A percentile compares a stretch with the other conserved stretches of the same genome.
These are phyloP conservation scores for Luvunga scandens DNA, from an alignment of 345 rosid genomes.

Conservation along the genomic window DNA sequence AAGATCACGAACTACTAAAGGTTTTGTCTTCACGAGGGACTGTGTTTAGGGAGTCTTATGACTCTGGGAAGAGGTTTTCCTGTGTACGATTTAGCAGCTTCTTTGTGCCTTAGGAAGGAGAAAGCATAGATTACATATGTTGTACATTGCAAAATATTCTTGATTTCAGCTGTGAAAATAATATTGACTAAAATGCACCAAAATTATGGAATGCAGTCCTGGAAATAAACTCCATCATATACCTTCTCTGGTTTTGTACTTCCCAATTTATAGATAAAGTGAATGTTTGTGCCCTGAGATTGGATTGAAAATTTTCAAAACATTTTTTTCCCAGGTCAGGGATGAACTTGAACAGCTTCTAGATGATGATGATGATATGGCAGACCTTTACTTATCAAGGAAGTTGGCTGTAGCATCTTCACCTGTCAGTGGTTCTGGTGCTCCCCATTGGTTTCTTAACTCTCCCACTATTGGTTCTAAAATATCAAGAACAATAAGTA, in stretches of 20 bases:
- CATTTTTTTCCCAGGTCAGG: slow-evolving; percentile 33
- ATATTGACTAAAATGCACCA: neutral
- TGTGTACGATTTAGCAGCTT: neutral
- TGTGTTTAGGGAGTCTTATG: neutral
- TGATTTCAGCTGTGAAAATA: neutral
- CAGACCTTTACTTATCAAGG: slow-evolving; percentile 54
- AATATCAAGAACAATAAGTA: slow-evolving; percentile 41
- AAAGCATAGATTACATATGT: neutral
- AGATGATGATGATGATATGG: slow-evolving; percentile 61
- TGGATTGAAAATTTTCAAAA: neutral
- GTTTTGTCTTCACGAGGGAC: neutral
- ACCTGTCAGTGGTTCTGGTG: slow-evolving; percentile 39
- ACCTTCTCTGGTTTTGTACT: neutral
- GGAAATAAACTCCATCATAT: neutral
- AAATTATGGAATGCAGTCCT: neutral
- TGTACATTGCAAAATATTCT: neutral
- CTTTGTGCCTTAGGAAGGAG: neutral
- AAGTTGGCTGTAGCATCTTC: slow-evolving; percentile 35
- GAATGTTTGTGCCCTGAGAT: neutral
- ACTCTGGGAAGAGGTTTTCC: neutral
- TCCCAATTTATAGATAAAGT: neutral
- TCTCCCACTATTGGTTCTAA: slow-evolving; percentile 46
- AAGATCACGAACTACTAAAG: neutral
- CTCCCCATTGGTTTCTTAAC: slow-evolving; percentile 32
- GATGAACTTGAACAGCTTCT: slow-evolving; percentile 56